Conservation (phyloP, 129 eudicot genomes). For the Artemisia argyi region DNA sequence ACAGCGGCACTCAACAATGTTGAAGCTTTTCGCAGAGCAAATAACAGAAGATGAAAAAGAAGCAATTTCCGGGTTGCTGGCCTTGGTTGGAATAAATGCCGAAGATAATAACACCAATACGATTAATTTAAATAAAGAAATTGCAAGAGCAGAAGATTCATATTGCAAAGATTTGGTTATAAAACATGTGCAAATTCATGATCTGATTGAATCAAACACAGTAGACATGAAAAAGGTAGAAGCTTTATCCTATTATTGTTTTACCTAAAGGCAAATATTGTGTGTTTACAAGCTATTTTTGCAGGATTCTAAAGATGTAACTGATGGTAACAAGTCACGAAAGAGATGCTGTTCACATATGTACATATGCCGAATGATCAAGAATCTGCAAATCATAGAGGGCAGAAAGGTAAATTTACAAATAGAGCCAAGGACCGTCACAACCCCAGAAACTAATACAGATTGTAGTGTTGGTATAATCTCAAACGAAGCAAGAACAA, state of each 20-base stretch:
- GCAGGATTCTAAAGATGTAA: slow-evolving; percentile 40
- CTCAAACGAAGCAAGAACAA: slow-evolving; percentile 15
- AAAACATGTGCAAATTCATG: slow-evolving; percentile 14
- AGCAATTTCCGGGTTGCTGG: slow-evolving; percentile 54
- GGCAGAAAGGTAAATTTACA: slow-evolving; percentile 28
- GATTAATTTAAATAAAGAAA: slow-evolving; percentile 26
- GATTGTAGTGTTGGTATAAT: neutral
- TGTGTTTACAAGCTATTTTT: slow-evolving; percentile 9
- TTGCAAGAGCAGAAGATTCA: slow-evolving; percentile 24
- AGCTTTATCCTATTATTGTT: slow-evolving; percentile 4
- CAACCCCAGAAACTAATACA: neutral
- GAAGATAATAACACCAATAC: slow-evolving; percentile 19
- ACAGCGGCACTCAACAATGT: slow-evolving; percentile 19
- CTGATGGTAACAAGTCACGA: slow-evolving; percentile 43
- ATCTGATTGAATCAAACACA: slow-evolving; percentile 8
- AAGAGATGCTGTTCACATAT: slow-evolving; percentile 67
- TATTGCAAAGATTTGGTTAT: slow-evolving; percentile 10
- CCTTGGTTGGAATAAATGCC: slow-evolving; percentile 33
- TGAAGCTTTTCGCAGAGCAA: slow-evolving; percentile 4
- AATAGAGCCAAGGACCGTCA: slow-evolving; percentile 14
- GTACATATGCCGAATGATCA: slow-evolving; percentile 55
- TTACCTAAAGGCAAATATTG: neutral
- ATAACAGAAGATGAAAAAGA: slow-evolving; percentile 66
- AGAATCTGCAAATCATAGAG: slow-evolving; percentile 43
- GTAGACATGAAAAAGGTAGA: slow-evolving; percentile 26